Conservation (phyloP, 2,329 filamentous ascomycete genomes). For the Claviceps monticola region DNA sequence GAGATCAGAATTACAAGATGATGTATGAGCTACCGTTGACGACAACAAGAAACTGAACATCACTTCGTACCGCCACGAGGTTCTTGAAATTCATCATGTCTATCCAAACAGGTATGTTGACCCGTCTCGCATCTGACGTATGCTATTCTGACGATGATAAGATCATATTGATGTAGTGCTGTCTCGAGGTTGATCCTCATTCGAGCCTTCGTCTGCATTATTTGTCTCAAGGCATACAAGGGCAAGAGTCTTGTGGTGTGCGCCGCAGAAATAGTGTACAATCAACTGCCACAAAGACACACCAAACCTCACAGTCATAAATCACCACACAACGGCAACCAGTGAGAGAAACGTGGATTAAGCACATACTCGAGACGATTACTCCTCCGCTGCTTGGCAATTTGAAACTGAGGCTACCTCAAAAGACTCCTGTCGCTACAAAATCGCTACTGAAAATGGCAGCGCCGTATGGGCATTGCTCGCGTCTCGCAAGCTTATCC, state of each 20-base stretch:
- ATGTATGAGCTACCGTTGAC: not conserved
- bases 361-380: not conserved
- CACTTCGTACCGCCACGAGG: not conserved
- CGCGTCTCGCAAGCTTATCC: slow-evolving; percentile 21
- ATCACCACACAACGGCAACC: not conserved
- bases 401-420: not conserved
- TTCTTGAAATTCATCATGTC: not conserved
- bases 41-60: not conserved
- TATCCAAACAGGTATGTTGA: not conserved
- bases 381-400: not conserved
- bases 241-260: not conserved
- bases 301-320: not conserved
- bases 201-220: slow-evolving; percentile 8
- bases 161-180: not conserved
- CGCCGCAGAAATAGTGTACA: no score
- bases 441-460: slow-evolving; percentile 9
- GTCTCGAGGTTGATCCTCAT: not conserved
- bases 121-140: not conserved
- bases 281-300: not conserved
- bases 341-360: not conserved
- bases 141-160: not conserved
- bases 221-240: not conserved
- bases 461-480: slow-evolving; percentile 3
- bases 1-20: not conserved
- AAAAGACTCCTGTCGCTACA: not conserved